These are phyloP conservation scores for Fusarium nematophilum DNA, from an alignment of 2,329 filamentous ascomycete genomes.

Conservation along the genomic window DNA sequence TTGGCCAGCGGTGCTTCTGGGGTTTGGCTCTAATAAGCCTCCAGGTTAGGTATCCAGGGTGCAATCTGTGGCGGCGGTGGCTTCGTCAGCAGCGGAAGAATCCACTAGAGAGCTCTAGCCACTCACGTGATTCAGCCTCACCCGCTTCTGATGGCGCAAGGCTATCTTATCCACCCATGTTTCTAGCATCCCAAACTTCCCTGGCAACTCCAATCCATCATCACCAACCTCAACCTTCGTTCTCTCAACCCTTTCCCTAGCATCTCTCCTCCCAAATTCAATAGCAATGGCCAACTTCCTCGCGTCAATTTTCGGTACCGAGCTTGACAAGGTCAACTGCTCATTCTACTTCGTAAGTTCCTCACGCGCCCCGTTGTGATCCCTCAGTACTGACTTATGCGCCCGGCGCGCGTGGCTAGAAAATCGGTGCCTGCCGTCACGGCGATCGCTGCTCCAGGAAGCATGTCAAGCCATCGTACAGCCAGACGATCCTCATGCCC, in stretches of 20 bases:
- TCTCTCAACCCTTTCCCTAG: constrained; percentile 2
- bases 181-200: constrained; percentile 34
- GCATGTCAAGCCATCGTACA: constrained; percentile 99
- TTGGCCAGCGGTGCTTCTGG: constrained; percentile 4
- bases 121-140: constrained; percentile 47
- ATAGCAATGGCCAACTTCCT: constrained; percentile 92
- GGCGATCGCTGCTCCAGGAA: constrained; percentile 98
- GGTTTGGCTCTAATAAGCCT: neutral
- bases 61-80: constrained; percentile 7
- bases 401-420: constrained; percentile 66
- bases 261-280: constrained; percentile 9
- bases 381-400: constrained; percentile 26
- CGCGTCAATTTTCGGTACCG: constrained; percentile 98
- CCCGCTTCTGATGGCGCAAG: constrained; percentile 40
- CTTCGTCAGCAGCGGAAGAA: constrained; percentile 25
- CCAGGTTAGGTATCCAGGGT: neutral
- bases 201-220: constrained; percentile 28
- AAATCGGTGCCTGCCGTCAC: constrained; percentile 98
- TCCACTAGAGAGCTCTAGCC: constrained; percentile 28
- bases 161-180: constrained; percentile 21
- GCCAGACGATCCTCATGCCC: constrained; percentile 95
- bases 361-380: constrained; percentile 23
- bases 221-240: constrained; percentile 10
- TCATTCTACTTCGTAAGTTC: constrained; percentile 81
- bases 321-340: constrained; percentile 99